Base-by-base conservation (phyloP, 345 rosid genomes). In the Odontarrhena argentea region DNA sequence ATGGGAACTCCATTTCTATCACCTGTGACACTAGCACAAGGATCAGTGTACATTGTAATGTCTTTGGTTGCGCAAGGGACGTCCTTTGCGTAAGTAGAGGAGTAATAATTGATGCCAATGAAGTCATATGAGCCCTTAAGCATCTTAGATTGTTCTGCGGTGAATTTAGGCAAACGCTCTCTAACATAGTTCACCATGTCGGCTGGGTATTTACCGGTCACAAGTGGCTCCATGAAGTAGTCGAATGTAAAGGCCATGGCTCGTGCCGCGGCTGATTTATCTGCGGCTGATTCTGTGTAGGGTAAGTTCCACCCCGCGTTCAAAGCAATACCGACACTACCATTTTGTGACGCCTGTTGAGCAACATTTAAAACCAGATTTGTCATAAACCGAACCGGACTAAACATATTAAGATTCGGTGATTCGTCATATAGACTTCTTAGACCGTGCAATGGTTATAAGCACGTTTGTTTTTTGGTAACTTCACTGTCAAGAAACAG, bases 71-170 rank as follows among this genome's bases (percentile, higher is more conserved):
- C 48, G 14, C 76, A 65, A 9, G 77, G 69, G 1, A 37, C 15
- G 32, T 74, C 60, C 7, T 77, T 67, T 11, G 78, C 84, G 44
- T 83, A 85, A 54, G 34, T 1, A 12, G 83, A 61, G 3, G 84
- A 78, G 55, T 85, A 83, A 63, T 85, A 85, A 61, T 85, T 85
- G 68, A 85, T 56, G 26, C 86, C 87, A 26, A 85, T 61, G 67
- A 83, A 85, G 76, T 83, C 87, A 50, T 74, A 52, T 1, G 87
- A 85, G 2, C 82, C 87, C 34, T 76, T 82, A 3, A 86, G 47
- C 80, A 83, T 74, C 58, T 76, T 44, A 1, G 91, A 83, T 74
- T 86, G 79, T 62, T 76, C 41, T 22, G 52, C 38, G 6, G 87
- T 69, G 75, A 85, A 85, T 28, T 37, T 75, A 7, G 91, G 91